A percentile compares a stretch with the other conserved stretches of the same genome.
These are phyloP conservation scores for Gracilaria domingensis DNA, from an alignment of 23 red algal genomes.

Conservation along the genomic window DNA sequence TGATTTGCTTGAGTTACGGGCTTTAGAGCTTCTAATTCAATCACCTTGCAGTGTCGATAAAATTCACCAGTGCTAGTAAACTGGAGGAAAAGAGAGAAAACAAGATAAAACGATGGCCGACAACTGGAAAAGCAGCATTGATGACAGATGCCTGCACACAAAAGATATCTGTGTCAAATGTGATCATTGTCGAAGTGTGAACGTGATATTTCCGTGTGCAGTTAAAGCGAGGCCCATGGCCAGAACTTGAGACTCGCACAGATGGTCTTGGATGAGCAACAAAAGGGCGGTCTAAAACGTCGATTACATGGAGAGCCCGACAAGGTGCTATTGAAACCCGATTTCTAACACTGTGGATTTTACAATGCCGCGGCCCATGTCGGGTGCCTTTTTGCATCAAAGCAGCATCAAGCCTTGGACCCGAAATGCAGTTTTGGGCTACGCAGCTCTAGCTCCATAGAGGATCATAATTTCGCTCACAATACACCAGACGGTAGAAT, in stretches of 20 bases:
- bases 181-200: not conserved
- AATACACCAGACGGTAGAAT: too few species aligned
- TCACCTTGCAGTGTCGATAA: not conserved
- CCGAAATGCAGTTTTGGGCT: too few species aligned
- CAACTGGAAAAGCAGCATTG: not conserved
- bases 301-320: not conserved
- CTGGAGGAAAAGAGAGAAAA: not conserved
- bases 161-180: not conserved
- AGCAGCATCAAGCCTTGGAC: too few species aligned
- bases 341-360: not conserved
- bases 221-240: not conserved
- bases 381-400: too few species aligned
- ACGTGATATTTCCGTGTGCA: not conserved
- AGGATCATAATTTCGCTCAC: too few species aligned
- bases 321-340: not conserved
- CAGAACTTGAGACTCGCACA: not conserved
- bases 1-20: not conserved
- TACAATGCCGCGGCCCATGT: too few species aligned
- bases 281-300: too few species aligned
- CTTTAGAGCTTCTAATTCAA: not conserved
- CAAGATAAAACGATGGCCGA: not conserved
- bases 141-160: not conserved
- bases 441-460: too few species aligned
- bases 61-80: not conserved
- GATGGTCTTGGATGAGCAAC: not conserved